A percentile compares a stretch with the other conserved stretches of the same genome.
Evolutionary conservation across 768 basidiomycete species (phyloP).

Genomic region (Rhodosporidiobolus sp.): DNA sequence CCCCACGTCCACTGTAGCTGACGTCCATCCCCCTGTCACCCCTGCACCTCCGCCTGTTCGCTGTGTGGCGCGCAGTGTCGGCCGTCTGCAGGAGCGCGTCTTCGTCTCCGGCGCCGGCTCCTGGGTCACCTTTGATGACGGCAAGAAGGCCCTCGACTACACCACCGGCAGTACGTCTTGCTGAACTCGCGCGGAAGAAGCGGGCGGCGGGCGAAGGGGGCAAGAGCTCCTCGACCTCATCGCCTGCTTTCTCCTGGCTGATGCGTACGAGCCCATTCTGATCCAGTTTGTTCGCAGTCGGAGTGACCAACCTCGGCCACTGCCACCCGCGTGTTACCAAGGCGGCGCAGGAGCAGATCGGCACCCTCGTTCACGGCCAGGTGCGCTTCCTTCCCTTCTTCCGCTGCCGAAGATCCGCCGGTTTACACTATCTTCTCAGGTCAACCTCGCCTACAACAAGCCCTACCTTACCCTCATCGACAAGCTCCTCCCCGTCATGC

Average conservation of each 20-base stretch:
- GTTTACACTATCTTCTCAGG: constrained; percentile 52
- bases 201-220: too few relatives aligned
- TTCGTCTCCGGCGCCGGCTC: constrained; percentile 34
- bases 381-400: constrained; percentile 50
- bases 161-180: constrained; percentile 65
- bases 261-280: too few relatives aligned
- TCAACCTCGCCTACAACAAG: constrained; percentile 80
- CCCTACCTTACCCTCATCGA: constrained; percentile 85
- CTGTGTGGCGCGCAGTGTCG: constrained; percentile 18
- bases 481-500: constrained; percentile 81
- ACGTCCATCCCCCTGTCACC: not conserved
- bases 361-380: constrained; percentile 68
- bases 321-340: constrained; percentile 81
- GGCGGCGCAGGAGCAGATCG: constrained; percentile 84
- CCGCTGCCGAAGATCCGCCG: not conserved
- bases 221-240: not conserved
- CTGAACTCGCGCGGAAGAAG: too few relatives aligned
- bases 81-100: constrained; percentile 35
- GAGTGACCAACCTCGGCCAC: constrained; percentile 82
- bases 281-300: constrained; percentile 49
- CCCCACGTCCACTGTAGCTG: not conserved
- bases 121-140: constrained; percentile 55
- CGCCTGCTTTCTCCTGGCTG: not conserved
- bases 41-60: not conserved
- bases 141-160: constrained; percentile 73